Evolutionary conservation across 495 filamentous ascomycete species (phyloP), one percentile per base, ranked within the genome.

Genomic region (Penicilliopsis zonata): DNA sequence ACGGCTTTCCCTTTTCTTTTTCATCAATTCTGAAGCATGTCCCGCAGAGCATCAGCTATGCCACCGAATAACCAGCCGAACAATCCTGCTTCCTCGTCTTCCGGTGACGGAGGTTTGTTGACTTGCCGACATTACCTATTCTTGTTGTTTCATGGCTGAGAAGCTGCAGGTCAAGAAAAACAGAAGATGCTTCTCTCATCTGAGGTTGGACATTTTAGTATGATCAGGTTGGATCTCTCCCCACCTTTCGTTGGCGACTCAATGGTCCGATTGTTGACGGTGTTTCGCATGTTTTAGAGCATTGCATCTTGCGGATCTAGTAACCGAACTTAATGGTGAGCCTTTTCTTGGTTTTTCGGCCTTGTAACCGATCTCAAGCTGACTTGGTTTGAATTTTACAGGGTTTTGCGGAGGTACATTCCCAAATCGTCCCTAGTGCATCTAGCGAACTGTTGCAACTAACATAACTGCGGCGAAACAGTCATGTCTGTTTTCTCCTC

Each of bases 401-500:
- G 68, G 66, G 31, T 69, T 72, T 37, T 72, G 66, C 36, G 68
- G 68, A 59, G 67, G 63, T 57, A 64, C n/a, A n/a, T n/a, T n/a
- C n/a, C n/a, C n/a, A n/a, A n/a, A n/a, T n/a, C n/a, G n/a, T n/a
- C n/a, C n/a, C n/a, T n/a, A n/a, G n/a, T n/a, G n/a, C n/a, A n/a
- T n/a, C n/a, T n/a, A n/a, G n/a, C n/a, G n/a, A n/a, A n/a, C n/a
- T n/a, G n/a, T n/a, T n/a, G n/a, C n/a, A n/a, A n/a, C n/a, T n/a
- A n/a, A n/a, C n/a, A n/a, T n/a, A n/a, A n/a, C n/a, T n/a, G n/a
- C n/a, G n/a, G n/a, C n/a, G n/a, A n/a, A n/a, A n/a, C 36, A 67
- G 74, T 93, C 50, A 85, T 94, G 76, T 95, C 90, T 44, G 71
- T 98, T 49, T 85, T 96, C 63, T 86, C 88, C 10, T 94, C 88